These are phyloP conservation scores for Aspergillus baeticus DNA, from an alignment of 495 filamentous ascomycete genomes.

Conservation along the genomic window DNA sequence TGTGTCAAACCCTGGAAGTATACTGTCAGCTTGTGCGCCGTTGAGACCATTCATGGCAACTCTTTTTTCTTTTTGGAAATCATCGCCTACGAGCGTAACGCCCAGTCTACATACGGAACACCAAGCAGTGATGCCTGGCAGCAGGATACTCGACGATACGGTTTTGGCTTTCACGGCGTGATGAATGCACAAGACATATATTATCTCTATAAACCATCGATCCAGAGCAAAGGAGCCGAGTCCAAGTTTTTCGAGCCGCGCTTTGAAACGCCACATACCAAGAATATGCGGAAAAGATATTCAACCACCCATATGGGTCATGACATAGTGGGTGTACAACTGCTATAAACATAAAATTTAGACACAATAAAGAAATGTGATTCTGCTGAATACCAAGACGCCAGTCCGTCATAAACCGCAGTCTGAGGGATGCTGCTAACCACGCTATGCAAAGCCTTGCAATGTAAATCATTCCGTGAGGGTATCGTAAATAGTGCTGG, in stretches of 20 bases:
- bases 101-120: too few relatives aligned
- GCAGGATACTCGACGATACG: too few relatives aligned
- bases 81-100: too few relatives aligned
- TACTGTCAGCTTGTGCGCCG: too few relatives aligned
- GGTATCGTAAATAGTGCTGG: conserved; percentile 26
- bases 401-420: conserved; percentile 39
- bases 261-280: not conserved
- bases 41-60: too few relatives aligned
- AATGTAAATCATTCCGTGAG: conserved; percentile 21
- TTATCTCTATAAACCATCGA: conserved; percentile 8
- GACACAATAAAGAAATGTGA: conserved; percentile 12
- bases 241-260: not conserved
- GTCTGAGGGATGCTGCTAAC: conserved; percentile 37
- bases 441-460: conserved; percentile 47
- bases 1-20: too few relatives aligned
- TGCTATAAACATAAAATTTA: conserved; percentile 11
- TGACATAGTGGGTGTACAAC: conserved; percentile 1
- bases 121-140: too few relatives aligned
- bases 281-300: conserved; percentile 12
- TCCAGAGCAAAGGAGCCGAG: conserved; percentile 5
- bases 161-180: not conserved
- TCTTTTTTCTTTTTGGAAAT: too few relatives aligned
- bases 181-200: conserved; percentile 3
- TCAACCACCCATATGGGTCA: conserved; percentile 8
- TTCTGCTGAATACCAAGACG: conserved; percentile 29